These are phyloP conservation scores for Cyclotella cryptica DNA, from an alignment of 108 stramenopile genomes.

Conservation along the genomic window DNA sequence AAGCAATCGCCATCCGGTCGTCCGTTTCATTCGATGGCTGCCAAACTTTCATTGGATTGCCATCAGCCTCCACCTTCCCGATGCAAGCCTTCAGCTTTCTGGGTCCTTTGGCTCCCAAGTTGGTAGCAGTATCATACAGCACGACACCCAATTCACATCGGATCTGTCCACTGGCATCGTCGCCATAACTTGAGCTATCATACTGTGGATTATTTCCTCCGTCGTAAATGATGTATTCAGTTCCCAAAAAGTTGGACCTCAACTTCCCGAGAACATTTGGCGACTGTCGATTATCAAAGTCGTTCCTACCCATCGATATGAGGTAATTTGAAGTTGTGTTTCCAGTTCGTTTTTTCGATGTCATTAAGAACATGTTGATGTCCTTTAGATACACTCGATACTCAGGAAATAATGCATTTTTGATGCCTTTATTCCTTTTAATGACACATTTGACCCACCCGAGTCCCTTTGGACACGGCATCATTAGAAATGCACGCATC, in stretches of 20 bases:
- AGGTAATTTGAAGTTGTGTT: conserved; percentile 91
- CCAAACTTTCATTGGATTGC: conserved; percentile 48
- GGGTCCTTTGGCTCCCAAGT: conserved; percentile 83
- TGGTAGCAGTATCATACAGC: conserved; percentile 71
- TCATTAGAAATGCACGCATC: conserved; percentile 68
- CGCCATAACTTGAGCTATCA: conserved; percentile 32
- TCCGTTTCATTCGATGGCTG: conserved; percentile 49
- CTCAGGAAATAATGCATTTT: conserved; percentile 81
- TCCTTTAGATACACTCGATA: conserved; percentile 78
- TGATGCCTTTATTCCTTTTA: conserved; percentile 74
- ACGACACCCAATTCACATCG: conserved; percentile 84
- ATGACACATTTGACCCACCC: conserved; percentile 89
- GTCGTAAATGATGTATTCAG: conserved; percentile 90
- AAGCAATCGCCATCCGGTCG: conserved; percentile 54
- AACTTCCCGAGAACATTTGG: conserved; percentile 86
- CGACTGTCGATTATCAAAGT: conserved; percentile 67
- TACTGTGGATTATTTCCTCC: conserved; percentile 81
- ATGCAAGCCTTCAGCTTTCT: conserved; percentile 88
- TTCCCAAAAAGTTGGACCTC: conserved; percentile 88
- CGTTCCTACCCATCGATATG: conserved; percentile 77
- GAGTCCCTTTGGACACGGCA: conserved; percentile 66
- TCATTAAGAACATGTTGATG: conserved; percentile 78
- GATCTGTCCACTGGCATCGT: conserved; percentile 35
- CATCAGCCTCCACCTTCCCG: conserved; percentile 53
- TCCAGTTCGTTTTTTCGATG: conserved; percentile 82